phyloP scores from a whole-genome alignment of 179 eudicot genomes.

The Patellifolia procumbens region DNA sequence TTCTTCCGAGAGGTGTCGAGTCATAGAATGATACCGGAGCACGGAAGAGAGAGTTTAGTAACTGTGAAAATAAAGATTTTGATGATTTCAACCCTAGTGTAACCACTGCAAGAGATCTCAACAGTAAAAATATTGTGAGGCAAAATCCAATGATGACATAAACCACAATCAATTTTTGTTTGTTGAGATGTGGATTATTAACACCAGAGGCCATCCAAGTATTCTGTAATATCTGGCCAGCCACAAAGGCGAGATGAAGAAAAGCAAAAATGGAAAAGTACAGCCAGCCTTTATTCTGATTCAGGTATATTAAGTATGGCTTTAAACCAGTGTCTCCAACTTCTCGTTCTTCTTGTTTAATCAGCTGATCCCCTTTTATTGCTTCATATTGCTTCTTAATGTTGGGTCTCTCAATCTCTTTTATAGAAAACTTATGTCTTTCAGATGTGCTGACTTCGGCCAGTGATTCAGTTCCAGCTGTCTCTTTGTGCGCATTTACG shows the following conservation, averaged over 20 bases:
- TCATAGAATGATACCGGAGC: constrained; percentile 66
- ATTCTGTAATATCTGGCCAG: constrained; percentile 53
- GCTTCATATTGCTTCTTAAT: constrained; percentile 26
- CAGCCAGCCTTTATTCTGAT: constrained; percentile 52
- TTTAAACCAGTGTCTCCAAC: constrained; percentile 63
- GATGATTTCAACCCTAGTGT: constrained; percentile 59
- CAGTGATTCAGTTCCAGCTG: constrained; percentile 59
- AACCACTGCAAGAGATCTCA: constrained; percentile 46
- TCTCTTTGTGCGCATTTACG: constrained; percentile 70
- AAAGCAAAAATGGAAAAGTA: constrained; percentile 44
- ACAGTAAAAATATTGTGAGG: constrained; percentile 38
- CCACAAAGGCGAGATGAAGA: constrained; percentile 44
- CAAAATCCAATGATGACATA: constrained; percentile 51
- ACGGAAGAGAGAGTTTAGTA: constrained; percentile 60
- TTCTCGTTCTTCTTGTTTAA: constrained; percentile 70
- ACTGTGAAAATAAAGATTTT: constrained; percentile 53
- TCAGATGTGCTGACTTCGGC: constrained; percentile 32
- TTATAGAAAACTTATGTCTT: constrained; percentile 21
- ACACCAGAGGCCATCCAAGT: constrained; percentile 77
- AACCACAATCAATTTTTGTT: constrained; percentile 47
- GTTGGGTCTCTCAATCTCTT: constrained; percentile 34
- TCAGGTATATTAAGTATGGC: constrained; percentile 56
- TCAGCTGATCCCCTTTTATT: constrained; percentile 46
- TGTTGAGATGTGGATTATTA: constrained; percentile 44
- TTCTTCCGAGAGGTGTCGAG: constrained; percentile 65